Evolutionary conservation across 306 rosid species (phyloP).

Genomic region (Cicer arietinum): DNA sequence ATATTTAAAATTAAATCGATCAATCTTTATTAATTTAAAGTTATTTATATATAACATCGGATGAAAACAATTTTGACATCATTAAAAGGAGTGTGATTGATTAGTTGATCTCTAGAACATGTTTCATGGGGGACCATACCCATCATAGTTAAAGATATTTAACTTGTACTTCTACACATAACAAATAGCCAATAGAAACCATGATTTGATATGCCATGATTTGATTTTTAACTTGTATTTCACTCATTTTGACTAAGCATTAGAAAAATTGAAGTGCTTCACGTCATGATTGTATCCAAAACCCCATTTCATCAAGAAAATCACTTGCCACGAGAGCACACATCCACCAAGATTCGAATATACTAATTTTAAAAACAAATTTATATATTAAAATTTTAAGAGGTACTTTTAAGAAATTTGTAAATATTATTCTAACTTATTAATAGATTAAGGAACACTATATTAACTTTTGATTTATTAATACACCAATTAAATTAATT

Average conservation of each 20-base stretch:
- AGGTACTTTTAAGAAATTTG: no score
- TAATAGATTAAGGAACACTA: no score
- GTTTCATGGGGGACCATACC: constrained; percentile 36
- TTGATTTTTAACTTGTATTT: constrained; percentile 37
- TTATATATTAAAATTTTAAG: no score
- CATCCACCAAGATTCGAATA: neutral
- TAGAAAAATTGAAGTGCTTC: constrained; percentile 25
- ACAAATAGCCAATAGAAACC: constrained; percentile 34
- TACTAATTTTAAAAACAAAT: no score
- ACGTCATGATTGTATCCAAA: constrained; percentile 39
- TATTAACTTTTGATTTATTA: no score
- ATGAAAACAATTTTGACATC: neutral
- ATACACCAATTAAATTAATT: no score
- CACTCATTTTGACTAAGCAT: constrained; percentile 1
- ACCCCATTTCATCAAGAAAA: constrained; percentile 41
- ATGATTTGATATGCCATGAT: constrained; percentile 50
- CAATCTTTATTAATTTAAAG: no score
- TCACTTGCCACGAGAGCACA: constrained; percentile 43
- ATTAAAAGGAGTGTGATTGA: constrained; percentile 16
- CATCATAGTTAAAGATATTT: constrained; percentile 33
- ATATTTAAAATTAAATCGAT: no score
- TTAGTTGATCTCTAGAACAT: constrained; percentile 25
- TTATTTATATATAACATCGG: no score
- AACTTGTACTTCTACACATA: constrained; percentile 34
- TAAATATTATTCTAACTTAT: no score